Percentiles rank a stretch among this genome's conserved stretches.
Evolutionary conservation across 1,284 basidiomycete species (phyloP).

Genomic region (Ustilago shanxiensis): DNA sequence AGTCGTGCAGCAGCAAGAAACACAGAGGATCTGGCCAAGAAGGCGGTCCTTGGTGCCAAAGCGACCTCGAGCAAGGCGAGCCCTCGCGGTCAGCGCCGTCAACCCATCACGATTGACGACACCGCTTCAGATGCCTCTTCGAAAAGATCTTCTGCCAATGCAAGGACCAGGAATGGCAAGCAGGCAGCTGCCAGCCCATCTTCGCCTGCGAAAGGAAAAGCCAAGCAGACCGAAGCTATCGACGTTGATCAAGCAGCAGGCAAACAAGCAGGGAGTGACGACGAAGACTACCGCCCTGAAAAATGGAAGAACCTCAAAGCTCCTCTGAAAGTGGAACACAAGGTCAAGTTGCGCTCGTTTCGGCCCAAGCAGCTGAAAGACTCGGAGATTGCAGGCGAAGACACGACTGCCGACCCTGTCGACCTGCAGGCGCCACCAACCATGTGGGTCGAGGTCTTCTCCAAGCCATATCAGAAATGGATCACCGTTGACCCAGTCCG

Average conservation of each 20-base stretch:
- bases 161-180: background rate
- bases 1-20: slow-evolving; percentile 7
- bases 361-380: slow-evolving; percentile 54
- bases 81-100: slow-evolving; percentile 16
- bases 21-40: slow-evolving; percentile 27
- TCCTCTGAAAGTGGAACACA: slow-evolving; percentile 53
- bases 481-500: slow-evolving; percentile 88
- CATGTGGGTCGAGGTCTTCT: slow-evolving; percentile 98
- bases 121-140: slow-evolving; percentile 31
- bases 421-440: slow-evolving; percentile 78
- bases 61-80: slow-evolving; percentile 18
- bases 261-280: slow-evolving; percentile 14
- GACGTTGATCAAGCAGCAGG: slow-evolving; percentile 2
- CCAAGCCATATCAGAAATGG: slow-evolving; percentile 90
- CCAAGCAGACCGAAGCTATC: slow-evolving; percentile 17
- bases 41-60: slow-evolving; percentile 26
- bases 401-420: slow-evolving; percentile 66
- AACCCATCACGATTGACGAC: slow-evolving; percentile 29
- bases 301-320: slow-evolving; percentile 52
- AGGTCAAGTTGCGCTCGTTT: slow-evolving; percentile 49
- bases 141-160: background rate
- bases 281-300: slow-evolving; percentile 52
- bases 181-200: slow-evolving; percentile 4
- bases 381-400: slow-evolving; percentile 48
- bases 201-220: slow-evolving; percentile 36